Conservation (phyloP, 805 yeast genomes). For the Hanseniaspora clermontiae region DNA sequence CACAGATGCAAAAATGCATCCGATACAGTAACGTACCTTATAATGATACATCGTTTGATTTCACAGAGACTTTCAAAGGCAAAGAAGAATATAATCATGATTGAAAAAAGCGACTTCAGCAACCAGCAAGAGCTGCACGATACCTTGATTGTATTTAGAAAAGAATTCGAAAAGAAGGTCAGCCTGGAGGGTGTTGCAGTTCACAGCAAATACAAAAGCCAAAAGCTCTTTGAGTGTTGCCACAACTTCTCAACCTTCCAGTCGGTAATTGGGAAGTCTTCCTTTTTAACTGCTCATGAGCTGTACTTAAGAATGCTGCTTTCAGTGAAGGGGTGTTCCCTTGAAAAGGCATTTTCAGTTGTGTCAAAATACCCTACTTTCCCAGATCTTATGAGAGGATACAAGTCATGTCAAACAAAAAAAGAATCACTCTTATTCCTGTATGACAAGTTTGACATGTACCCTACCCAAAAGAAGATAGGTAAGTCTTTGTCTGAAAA, state of each 20-base stretch:
- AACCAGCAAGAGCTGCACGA: constrained; percentile 40
- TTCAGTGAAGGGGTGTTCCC: constrained; percentile 66
- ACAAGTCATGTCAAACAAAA: constrained; percentile 20
- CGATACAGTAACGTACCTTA: constrained; percentile 44
- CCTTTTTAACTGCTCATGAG: constrained; percentile 60
- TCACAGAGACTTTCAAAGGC: constrained; percentile 33
- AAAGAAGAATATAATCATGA: constrained; percentile 33
- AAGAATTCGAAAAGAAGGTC: constrained; percentile 30
- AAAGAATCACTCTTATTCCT: constrained; percentile 23
- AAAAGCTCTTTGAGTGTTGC: constrained; percentile 28
- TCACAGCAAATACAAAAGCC: constrained; percentile 11
- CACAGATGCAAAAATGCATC: constrained; percentile 59
- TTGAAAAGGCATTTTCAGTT: constrained; percentile 72
- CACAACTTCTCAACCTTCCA: constrained; percentile 48
- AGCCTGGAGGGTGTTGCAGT: not conserved
- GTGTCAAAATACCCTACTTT: constrained; percentile 68
- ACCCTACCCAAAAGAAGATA: constrained; percentile 27
- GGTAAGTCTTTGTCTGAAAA: constrained; percentile 26
- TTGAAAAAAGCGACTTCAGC: constrained; percentile 39
- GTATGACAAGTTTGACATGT: constrained; percentile 21
- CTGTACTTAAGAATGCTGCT: constrained; percentile 63
- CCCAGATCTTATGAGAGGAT: constrained; percentile 31
- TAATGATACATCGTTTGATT: constrained; percentile 36
- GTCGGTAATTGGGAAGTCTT: constrained; percentile 55
- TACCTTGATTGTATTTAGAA: constrained; percentile 33